phyloP scores from a whole-genome alignment of 768 basidiomycete genomes.

The Floccularia luteovirens region DNA sequence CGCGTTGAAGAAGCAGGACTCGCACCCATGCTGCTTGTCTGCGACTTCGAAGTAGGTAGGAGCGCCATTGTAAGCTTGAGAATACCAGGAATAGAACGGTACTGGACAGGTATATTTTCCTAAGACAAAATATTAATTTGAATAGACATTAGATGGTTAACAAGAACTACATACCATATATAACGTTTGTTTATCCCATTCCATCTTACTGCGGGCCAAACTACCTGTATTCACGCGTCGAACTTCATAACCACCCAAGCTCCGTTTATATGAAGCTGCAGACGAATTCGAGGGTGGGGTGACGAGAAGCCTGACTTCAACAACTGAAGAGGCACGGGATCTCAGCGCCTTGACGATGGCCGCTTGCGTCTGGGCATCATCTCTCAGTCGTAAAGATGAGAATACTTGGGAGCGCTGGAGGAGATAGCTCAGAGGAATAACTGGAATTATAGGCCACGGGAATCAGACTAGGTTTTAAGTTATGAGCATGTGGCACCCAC shows the following conservation, averaged over 20 bases:
- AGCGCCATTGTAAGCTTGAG: slow-evolving; percentile 34
- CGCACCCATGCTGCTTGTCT: too few relatives aligned
- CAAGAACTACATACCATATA: slow-evolving; percentile 54
- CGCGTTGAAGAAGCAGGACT: slow-evolving; percentile 8
- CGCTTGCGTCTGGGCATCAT: slow-evolving; percentile 32
- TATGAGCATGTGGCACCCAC: slow-evolving; percentile 39
- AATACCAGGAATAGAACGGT: slow-evolving; percentile 44
- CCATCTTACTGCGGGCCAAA: slow-evolving; percentile 16
- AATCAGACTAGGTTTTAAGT: slow-evolving; percentile 6
- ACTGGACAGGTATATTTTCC: slow-evolving; percentile 63
- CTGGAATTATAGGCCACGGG: slow-evolving; percentile 24
- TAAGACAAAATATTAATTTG: slow-evolving; percentile 14
- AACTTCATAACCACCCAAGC: slow-evolving; percentile 57
- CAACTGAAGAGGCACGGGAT: slow-evolving; percentile 27
- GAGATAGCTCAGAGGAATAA: slow-evolving; percentile 53
- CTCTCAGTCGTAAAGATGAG: slow-evolving; percentile 14
- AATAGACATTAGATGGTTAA: not conserved
- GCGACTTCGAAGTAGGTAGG: slow-evolving; percentile 16
- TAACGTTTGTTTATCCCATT: slow-evolving; percentile 59
- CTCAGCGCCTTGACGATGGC: slow-evolving; percentile 54
- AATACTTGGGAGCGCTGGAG: slow-evolving; percentile 29
- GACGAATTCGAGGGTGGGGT: slow-evolving; percentile 28
- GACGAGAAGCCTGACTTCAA: slow-evolving; percentile 62
- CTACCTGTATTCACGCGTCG: slow-evolving; percentile 32
- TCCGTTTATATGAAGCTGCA: slow-evolving; percentile 17